Percentiles rank a stretch among this genome's conserved stretches.
These are phyloP conservation scores for Sporothrix luriei DNA, from an alignment of 2,329 filamentous ascomycete species.

Conservation along the genomic window DNA sequence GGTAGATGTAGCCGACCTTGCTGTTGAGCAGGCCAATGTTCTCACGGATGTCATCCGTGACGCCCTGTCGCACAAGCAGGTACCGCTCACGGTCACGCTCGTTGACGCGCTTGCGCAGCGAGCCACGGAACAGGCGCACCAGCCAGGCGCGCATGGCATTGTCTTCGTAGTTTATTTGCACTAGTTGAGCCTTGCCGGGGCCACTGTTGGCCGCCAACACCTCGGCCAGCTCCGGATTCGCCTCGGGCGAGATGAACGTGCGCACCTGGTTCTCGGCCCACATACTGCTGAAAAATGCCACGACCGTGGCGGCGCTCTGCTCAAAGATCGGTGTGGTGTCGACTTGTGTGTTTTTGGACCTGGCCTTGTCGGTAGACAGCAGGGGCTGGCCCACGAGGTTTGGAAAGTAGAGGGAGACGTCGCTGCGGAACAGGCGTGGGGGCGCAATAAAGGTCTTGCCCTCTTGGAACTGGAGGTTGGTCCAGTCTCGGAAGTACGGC, in stretches of 20 bases:
- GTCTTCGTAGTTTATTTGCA: conserved; percentile 88
- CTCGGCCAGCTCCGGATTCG: conserved; percentile 70
- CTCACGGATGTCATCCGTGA: conserved; percentile 64
- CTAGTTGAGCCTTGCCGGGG: conserved; percentile 61
- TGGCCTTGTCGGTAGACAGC: conserved; percentile 54
- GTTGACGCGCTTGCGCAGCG: conserved; percentile 54
- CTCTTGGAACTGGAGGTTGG: conserved; percentile 76
- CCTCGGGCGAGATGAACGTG: conserved; percentile 66
- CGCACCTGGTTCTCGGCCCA: conserved; percentile 84
- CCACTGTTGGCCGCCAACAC: conserved; percentile 57
- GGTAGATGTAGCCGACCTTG: conserved; percentile 91
- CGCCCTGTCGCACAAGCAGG: conserved; percentile 61
- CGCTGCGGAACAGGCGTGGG: conserved; percentile 77
- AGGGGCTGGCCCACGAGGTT: conserved; percentile 85
- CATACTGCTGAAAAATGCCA: conserved; percentile 76
- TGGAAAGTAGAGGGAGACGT: conserved; percentile 87
- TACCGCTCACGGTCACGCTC: conserved; percentile 61
- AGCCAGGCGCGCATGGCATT: conserved; percentile 68
- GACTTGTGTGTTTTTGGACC: conserved; percentile 59
- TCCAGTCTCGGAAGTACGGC: conserved; percentile 96
- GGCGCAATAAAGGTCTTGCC: conserved; percentile 93
- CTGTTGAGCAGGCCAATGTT: conserved; percentile 75
- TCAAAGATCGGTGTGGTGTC: conserved; percentile 75
- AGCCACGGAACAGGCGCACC: conserved; percentile 59
- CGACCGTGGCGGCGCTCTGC: conserved; percentile 63